Percentiles rank a stretch among this genome's conserved stretches.
phyloP scores from a whole-genome alignment of 768 basidiomycete genomes.

The Tulasnella sp. region DNA sequence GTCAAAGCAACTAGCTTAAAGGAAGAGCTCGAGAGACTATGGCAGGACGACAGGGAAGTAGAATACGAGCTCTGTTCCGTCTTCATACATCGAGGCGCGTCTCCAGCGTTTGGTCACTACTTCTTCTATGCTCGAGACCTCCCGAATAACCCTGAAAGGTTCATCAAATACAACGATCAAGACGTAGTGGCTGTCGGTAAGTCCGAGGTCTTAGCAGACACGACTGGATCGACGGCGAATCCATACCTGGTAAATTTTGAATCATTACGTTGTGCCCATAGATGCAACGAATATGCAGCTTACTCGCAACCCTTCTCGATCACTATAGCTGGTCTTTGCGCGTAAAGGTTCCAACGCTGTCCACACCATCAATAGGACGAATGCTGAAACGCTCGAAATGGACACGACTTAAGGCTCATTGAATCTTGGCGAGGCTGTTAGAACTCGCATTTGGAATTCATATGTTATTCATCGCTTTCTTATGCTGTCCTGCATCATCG shows the following conservation, averaged over 20 bases:
- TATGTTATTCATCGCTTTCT: too few relatives aligned
- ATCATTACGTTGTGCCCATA: not conserved
- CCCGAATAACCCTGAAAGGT: constrained; percentile 65
- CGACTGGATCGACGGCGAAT: constrained; percentile 83
- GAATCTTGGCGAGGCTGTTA: too few relatives aligned
- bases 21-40: constrained; percentile 57
- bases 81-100: constrained; percentile 82
- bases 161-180: constrained; percentile 97
- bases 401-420: not conserved
- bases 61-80: constrained; percentile 90
- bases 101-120: constrained; percentile 84
- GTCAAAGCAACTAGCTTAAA: constrained; percentile 44
- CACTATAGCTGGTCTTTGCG: constrained; percentile 72
- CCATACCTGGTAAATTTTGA: constrained; percentile 73
- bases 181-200: constrained; percentile 65
- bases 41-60: constrained; percentile 52
- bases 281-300: not conserved
- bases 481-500: too few relatives aligned
- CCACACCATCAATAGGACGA: constrained; percentile 37
- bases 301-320: not conserved
- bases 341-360: constrained; percentile 69
- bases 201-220: constrained; percentile 78
- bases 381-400: not conserved
- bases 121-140: constrained; percentile 90
- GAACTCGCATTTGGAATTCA: too few relatives aligned